Base-by-base conservation (phyloP, 1,284 basidiomycete species). In the Hypsizygus ulmarius region DNA sequence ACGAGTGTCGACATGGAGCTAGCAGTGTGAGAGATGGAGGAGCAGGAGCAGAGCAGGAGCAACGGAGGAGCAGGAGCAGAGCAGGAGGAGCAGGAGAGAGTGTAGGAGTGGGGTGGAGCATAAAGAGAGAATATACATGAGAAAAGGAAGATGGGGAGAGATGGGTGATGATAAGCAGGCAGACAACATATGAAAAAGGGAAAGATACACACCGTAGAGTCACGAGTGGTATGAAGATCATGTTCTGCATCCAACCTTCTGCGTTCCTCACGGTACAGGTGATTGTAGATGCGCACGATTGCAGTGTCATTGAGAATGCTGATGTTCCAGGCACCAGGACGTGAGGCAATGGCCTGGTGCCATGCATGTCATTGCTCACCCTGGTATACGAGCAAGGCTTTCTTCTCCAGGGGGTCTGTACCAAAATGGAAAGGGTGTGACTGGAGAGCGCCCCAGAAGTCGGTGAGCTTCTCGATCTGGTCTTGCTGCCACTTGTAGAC, bases 281-380 rank as follows among this genome's bases (percentile, higher is more conserved):
- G 15, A 3, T 19, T 1, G 3, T 2, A 4, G 3, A 28, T 32
- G 3, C n/a, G 14, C 2, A 5, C 3, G 2, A 44, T 3, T 1
- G 34, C 5, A 1, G 3, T 5, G 7, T 49, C 30, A 3, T 28
- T 37, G 7, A 49, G 6, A 1, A 8, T 44, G 15, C 42, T 32
- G 7, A 49, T 44, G 37, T 49, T n/a, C 42, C 46, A 48, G 11
- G 39, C 46, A 3, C 27, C 34, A 6, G 8, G 29, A 2, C 32
- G 25, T 0, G 39, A 10, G 0, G 19, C 10, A 1, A 48, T 33
- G 1, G 40, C 21, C 27, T 36, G 34, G 35, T 48, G 46, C 46
- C 35, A 50, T 21, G 37, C 12, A 12, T 6, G 18, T 21, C 32
- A 15, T 25, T 50, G 48, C 27, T 45, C 43, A 3, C 3, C 30